phyloP scores from a whole-genome alignment of 2,329 filamentous ascomycete genomes.

The Thielaviopsis euricoi region DNA sequence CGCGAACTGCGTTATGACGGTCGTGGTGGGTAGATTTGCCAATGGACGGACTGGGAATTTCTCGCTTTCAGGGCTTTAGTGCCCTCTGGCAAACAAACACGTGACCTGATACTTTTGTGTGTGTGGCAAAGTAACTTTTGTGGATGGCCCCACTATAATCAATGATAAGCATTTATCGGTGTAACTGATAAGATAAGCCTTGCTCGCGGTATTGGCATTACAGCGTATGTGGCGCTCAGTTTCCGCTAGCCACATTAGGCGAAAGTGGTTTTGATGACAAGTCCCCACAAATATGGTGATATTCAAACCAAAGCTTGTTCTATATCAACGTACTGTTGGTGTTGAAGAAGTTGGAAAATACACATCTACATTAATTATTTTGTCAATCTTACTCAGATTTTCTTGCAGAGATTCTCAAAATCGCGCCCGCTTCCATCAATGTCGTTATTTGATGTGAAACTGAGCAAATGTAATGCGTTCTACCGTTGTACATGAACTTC shows the following conservation, averaged over 20 bases:
- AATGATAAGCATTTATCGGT: background rate
- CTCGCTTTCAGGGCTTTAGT: conserved; percentile 11
- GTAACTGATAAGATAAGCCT: background rate
- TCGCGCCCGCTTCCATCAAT: too few species aligned
- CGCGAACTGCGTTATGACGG: conserved; percentile 12
- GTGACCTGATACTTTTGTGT: conserved; percentile 9
- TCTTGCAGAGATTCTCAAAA: too few species aligned
- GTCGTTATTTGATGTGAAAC: too few species aligned
- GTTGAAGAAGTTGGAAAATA: too few species aligned
- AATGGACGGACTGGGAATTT: conserved; percentile 10
- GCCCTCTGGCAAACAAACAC: conserved; percentile 10
- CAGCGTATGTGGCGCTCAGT: background rate
- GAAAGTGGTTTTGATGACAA: background rate
- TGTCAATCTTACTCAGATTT: too few species aligned
- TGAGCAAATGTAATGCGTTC: too few species aligned
- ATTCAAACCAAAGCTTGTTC: background rate
- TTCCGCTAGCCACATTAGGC: background rate
- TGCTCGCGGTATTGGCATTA: background rate
- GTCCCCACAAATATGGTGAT: background rate
- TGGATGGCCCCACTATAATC: conserved; percentile 3
- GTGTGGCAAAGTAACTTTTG: conserved; percentile 9
- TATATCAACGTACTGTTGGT: background rate
- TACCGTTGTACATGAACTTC: too few species aligned
- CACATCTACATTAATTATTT: too few species aligned
- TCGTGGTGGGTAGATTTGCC: conserved; percentile 11